Conservation (phyloP, 441 rosid genomes). For the Bocquillonia castaneifolia region DNA sequence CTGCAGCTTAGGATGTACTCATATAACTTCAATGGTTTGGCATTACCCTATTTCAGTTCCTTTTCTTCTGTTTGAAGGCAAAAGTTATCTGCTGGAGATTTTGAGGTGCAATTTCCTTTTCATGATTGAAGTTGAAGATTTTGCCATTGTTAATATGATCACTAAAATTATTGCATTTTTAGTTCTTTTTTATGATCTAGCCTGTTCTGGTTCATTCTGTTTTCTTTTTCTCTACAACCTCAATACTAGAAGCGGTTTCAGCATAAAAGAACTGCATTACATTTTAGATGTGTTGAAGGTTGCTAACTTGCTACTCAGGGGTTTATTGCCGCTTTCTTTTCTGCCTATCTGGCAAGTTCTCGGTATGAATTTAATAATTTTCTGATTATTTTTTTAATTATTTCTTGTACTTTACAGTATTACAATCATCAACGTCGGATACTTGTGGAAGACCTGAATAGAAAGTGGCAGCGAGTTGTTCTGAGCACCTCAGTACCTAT, state of each 20-base stretch:
- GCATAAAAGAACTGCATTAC: not conserved
- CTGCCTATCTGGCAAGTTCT: not conserved
- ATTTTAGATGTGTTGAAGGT: not conserved
- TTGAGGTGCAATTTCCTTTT: no score
- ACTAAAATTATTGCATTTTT: not conserved
- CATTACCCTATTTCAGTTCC: not conserved
- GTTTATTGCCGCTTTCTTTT: not conserved
- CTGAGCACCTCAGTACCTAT: slow-evolving; percentile 51
- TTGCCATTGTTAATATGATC: not conserved
- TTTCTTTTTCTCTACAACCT: not conserved
- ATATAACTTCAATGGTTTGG: not conserved
- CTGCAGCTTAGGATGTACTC: not conserved
- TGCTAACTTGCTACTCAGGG: not conserved
- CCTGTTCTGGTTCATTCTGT: not conserved
- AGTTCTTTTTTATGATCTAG: not conserved
- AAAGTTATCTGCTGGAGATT: not conserved
- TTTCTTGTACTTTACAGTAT: slow-evolving; percentile 40
- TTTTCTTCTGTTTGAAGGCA: not conserved
- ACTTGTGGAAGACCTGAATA: slow-evolving; percentile 79
- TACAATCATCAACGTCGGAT: slow-evolving; percentile 57
- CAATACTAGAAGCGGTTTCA: not conserved
- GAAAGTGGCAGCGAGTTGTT: slow-evolving; percentile 65
- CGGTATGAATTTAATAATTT: not conserved
- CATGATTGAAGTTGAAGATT: not conserved
- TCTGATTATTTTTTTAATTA: not conserved